These are phyloP conservation scores for Lyophyllum semitale DNA, from an alignment of 768 basidiomycete genomes.

Conservation along the genomic window DNA sequence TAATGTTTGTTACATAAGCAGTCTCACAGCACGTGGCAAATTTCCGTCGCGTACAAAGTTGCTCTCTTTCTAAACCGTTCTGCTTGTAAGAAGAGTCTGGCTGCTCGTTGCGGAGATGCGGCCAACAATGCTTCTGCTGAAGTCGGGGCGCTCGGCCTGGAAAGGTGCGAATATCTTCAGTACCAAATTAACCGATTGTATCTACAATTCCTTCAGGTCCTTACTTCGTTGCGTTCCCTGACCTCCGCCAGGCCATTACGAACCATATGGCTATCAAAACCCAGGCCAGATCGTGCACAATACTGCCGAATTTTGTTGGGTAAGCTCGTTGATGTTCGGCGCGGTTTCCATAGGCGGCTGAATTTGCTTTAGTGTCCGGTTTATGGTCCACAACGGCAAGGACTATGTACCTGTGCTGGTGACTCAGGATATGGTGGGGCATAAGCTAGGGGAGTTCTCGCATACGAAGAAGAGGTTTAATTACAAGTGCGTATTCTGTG, in stretches of 20 bases:
- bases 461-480: conserved; percentile 86
- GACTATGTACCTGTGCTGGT: conserved; percentile 84
- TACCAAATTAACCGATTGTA: not conserved
- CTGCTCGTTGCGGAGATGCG: conserved; percentile 45
- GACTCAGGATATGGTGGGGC: conserved; percentile 98
- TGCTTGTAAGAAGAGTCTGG: not conserved
- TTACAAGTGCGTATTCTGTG: conserved; percentile 66
- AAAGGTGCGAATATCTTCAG: conserved; percentile 52
- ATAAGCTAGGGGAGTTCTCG: conserved; percentile 95
- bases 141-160: conserved; percentile 79
- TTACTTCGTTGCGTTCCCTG: conserved; percentile 92
- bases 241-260: conserved; percentile 76
- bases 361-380: conserved; percentile 60
- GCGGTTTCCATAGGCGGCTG: not conserved
- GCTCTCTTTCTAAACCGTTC: not conserved
- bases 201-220: conserved; percentile 60
- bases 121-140: conserved; percentile 58
- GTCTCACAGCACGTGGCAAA: not conserved
- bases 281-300: conserved; percentile 85
- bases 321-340: conserved; percentile 34
- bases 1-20: not conserved
- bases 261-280: conserved; percentile 89
- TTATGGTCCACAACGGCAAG: conserved; percentile 94
- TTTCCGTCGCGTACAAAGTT: not conserved
- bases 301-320: conserved; percentile 97